Percentiles rank a stretch among this genome's conserved stretches.
Evolutionary conservation across 768 basidiomycete genomes (phyloP).

Genomic region (Tulasnella sp.): DNA sequence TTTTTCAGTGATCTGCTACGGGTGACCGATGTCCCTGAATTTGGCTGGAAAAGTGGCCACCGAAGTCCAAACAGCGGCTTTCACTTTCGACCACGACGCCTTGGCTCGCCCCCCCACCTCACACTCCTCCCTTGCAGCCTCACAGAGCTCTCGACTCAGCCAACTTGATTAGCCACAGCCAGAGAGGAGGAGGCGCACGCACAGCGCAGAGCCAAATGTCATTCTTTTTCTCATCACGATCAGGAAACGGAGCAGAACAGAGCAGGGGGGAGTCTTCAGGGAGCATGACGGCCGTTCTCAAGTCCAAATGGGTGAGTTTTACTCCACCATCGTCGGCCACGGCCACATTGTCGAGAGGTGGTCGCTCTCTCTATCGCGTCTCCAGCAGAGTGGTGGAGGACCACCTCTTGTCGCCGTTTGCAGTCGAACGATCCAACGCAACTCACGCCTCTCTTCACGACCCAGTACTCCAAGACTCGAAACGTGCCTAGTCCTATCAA

Average conservation of each 20-base stretch:
- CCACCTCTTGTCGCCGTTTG: not conserved
- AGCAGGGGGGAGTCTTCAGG: not conserved
- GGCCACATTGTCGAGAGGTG: not conserved
- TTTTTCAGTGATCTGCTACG: conserved; percentile 11
- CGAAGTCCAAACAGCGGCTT: conserved; percentile 18
- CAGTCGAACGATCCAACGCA: conserved; percentile 12
- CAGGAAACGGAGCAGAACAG: not conserved
- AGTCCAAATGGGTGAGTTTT: conserved; percentile 34
- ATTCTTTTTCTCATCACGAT: conserved; percentile 31
- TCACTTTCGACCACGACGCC: conserved; percentile 19
- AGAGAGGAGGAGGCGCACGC: not conserved
- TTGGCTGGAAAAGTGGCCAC: conserved; percentile 21
- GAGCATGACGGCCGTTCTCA: conserved; percentile 28
- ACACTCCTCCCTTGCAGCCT: not conserved
- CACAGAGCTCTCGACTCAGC: not conserved
- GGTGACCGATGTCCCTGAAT: conserved; percentile 7
- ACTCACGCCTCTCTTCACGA: conserved; percentile 3
- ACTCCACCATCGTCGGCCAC: not conserved
- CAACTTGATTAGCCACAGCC: not conserved
- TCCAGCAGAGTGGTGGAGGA: not conserved
- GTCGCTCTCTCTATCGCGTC: not conserved
- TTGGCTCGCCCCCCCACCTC: conserved; percentile 11
- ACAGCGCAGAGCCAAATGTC: not conserved
- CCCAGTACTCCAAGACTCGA: conserved; percentile 26
- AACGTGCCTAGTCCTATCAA: conserved; percentile 1